Evolutionary conservation across 495 filamentous ascomycete species (phyloP).

Genomic region (Neurospora tetrasperma): DNA sequence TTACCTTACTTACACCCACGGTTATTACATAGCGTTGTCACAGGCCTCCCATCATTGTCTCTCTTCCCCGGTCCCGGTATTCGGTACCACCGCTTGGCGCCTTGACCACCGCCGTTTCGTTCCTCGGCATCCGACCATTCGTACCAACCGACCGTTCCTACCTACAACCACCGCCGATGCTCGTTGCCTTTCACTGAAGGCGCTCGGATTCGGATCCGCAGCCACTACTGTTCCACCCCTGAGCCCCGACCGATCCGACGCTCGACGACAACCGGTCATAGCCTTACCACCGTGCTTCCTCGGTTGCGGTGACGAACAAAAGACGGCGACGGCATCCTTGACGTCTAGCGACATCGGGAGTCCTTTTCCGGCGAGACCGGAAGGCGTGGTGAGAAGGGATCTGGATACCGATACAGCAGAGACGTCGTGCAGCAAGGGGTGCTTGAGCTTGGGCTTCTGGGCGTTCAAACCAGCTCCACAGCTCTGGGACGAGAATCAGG

Average conservation of each 20-base stretch:
- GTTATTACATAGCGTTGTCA: background rate
- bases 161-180: background rate
- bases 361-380: background rate
- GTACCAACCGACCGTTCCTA: background rate
- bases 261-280: background rate
- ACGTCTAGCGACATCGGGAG: fast-evolving
- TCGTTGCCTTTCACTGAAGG: fast-evolving
- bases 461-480: background rate
- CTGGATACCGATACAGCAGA: background rate
- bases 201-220: background rate
- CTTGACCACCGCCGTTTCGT: background rate
- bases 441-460: background rate
- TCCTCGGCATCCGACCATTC: too few relatives aligned
- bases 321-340: background rate
- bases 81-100: background rate
- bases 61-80: background rate
- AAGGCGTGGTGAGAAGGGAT: background rate
- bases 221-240: background rate
- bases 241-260: background rate
- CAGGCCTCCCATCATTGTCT: fast-evolving
- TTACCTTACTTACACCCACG: background rate
- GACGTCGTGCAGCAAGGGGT: background rate
- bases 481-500: background rate
- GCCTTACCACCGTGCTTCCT: background rate
- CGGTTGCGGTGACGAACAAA: background rate